Evolutionary conservation across 495 filamentous ascomycete species (phyloP), one percentile per base, ranked within the genome.

Genomic region (Aspergillus panamensis): DNA sequence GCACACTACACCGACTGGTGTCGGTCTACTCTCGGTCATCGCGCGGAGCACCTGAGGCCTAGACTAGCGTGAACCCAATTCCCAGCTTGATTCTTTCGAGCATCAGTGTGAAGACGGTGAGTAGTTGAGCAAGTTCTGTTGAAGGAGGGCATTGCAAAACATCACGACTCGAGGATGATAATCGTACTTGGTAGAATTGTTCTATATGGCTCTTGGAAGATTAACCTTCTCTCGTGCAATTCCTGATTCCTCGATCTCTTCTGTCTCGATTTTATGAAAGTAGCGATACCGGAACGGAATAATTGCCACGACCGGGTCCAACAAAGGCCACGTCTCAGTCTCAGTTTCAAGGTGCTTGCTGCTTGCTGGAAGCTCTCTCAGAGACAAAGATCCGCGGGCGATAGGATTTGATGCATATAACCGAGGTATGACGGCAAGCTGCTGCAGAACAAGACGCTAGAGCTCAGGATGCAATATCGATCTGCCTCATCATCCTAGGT

Each of bases 281-380:
- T 16, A 20, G 42, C 42, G 42, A 45, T 20, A 45, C 42, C 42
- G 42, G 42, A 45, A 20, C 42, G 42, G 42, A 45, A 45, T 45
- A 19, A 45, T 19, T 45, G 42, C 42, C 42, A 45, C 42, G 42
- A 39, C 9, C 20, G 42, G 17, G n/a, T 45, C 16, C 20, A 0
- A 17, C 17, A 45, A 45, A 19, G 42, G 42, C 42, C 19, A 45
- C 42, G 25, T 19, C 5, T 17, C 35, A 39, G 35, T 10, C 33
- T 39, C 5, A n/a, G 35, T 13, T 10, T n/a, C 10, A 10, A 8
- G 10, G 10, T 3, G 35, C 14, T 39, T n/a, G 35, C 6, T 20
- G 42, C 16, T 17, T 3, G 35, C 14, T 39, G 3, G 35, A 39
- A 45, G 42, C 16, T 17, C 42, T 44, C 13, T 44, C 40, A 8